Evolutionary conservation across 2,329 filamentous ascomycete genomes (phyloP), one percentile per base, ranked within the genome.

Genomic region (Ascochyta lentis): DNA sequence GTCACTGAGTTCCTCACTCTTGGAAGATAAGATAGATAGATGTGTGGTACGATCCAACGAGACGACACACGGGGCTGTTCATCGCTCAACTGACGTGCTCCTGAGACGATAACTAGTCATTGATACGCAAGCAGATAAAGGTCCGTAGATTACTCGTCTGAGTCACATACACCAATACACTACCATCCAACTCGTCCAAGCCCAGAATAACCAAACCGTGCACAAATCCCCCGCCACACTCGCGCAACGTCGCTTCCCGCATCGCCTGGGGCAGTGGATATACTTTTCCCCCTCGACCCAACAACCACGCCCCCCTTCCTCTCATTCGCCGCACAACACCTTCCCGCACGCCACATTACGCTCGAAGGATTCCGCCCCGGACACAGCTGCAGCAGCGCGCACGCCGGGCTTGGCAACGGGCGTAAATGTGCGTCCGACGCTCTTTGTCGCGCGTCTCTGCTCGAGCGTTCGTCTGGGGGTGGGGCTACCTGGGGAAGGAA

Each of bases 51-150:
- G 27, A 29, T 19, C 15, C 16, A 23, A n/a, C 37, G 37, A 53
- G 49, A 29, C 49, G 26, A n/a, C 27, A 9, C 27, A 12, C n/a
- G 15, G 15, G 49, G 49, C 22, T 38, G 13, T 29, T 40, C 9
- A 15, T 8, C 13, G 9, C 16, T 24, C 15, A 8, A 13, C 34
- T 23, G 35, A 31, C 7, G 33, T 31, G 23, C 27, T 22, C 26
- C 19, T 5, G 24, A 46, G 19, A 8, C 15, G 33, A 34, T 55
- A 42, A 37, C 29, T 42, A 47, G 42, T 16, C 46, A 46, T 50
- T 48, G 43, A 40, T 48, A 43, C 53, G 53, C 53, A 51, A 34
- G 48, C 43, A 51, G 22, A 56, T 56, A 43, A 47, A 51, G 26
- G 31, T 43, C 53, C 53, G 53, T 56, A 51, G 26, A 43, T 12